A percentile compares a stretch with the other conserved stretches of the same genome.
Evolutionary conservation across 441 rosid species (phyloP).

Genomic region (Brassica balearica): DNA sequence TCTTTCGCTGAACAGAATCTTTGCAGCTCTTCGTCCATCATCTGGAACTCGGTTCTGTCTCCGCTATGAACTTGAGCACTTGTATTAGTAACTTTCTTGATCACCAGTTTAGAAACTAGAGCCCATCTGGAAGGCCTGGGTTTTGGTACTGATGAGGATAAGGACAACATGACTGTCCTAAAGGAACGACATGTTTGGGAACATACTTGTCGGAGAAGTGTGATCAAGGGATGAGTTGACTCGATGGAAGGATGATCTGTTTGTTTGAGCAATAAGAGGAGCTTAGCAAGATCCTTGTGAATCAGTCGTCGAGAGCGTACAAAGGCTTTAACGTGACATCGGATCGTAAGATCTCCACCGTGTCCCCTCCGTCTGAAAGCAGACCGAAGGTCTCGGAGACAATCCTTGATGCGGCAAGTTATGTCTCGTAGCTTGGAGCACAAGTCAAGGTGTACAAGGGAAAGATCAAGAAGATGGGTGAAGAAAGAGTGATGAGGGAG

Average conservation of each 20-base stretch:
- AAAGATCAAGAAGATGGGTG: constrained; percentile 43
- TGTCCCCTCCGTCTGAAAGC: constrained; percentile 60
- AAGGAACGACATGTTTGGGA: constrained; percentile 46
- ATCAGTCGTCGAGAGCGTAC: constrained; percentile 40
- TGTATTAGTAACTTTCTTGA: constrained; percentile 34
- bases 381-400: constrained; percentile 56
- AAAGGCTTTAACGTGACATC: constrained; percentile 44
- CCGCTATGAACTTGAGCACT: constrained; percentile 28
- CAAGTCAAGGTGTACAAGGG: constrained; percentile 57
- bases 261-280: constrained; percentile 40
- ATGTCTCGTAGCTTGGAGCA: constrained; percentile 58
- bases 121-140: constrained; percentile 49
- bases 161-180: constrained; percentile 48
- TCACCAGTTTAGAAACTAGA: constrained; percentile 35
- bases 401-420: constrained; percentile 49
- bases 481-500: constrained; percentile 41
- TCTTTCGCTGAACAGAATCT: constrained; percentile 36
- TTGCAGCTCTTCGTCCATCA: constrained; percentile 51
- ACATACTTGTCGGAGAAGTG: constrained; percentile 51
- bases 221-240: constrained; percentile 40
- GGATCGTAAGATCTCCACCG: constrained; percentile 47
- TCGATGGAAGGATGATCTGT: constrained; percentile 41
- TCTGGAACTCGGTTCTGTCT: constrained; percentile 47
- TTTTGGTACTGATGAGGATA: constrained; percentile 46
- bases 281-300: constrained; percentile 38